Conservation (phyloP, 139 green algal genomes). For the Monoraphidium neglectum region DNA sequence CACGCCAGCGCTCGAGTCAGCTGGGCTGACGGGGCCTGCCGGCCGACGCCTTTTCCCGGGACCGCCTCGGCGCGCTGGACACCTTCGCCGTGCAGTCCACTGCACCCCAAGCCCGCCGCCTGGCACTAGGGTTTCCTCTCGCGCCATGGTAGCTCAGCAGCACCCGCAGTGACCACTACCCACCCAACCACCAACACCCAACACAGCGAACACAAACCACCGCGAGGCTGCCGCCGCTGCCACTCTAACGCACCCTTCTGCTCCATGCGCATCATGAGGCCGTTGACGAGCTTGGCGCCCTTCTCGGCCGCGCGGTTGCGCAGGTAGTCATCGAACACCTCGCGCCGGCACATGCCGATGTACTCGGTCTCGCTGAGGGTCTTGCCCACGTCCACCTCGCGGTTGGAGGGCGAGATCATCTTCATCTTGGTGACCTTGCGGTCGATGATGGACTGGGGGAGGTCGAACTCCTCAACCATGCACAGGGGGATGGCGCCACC, state of each 20-base stretch:
- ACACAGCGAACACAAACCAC: background rate
- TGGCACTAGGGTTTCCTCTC: too few relatives aligned
- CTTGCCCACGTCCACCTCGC: slow-evolving; percentile 98
- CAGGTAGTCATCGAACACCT: slow-evolving; percentile 97
- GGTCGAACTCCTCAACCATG: slow-evolving; percentile 99
- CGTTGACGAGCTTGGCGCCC: slow-evolving; percentile 95
- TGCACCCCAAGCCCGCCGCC: too few relatives aligned
- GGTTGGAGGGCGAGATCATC: slow-evolving; percentile 99
- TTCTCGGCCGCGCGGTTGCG: slow-evolving; percentile 86
- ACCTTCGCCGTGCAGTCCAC: too few relatives aligned
- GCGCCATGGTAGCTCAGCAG: too few relatives aligned
- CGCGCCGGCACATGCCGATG: slow-evolving; percentile 98
- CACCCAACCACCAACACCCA: background rate
- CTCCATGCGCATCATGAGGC: slow-evolving; percentile 93
- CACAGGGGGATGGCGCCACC: slow-evolving; percentile 96
- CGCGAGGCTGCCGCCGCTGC: background rate
- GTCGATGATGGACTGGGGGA: slow-evolving; percentile 96
- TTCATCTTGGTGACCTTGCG: slow-evolving; percentile 99
- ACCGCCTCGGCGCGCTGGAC: too few relatives aligned
- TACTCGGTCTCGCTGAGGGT: slow-evolving; percentile 97
- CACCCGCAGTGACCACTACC: too few relatives aligned
- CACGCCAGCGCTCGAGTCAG: too few relatives aligned
- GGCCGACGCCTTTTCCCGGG: too few relatives aligned
- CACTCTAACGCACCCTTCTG: slow-evolving; percentile 30
- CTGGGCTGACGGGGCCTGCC: too few relatives aligned